Percentiles rank a stretch among this genome's conserved stretches.
Conservation (phyloP, 805 yeast species). For the Sugiyamaella americana region DNA sequence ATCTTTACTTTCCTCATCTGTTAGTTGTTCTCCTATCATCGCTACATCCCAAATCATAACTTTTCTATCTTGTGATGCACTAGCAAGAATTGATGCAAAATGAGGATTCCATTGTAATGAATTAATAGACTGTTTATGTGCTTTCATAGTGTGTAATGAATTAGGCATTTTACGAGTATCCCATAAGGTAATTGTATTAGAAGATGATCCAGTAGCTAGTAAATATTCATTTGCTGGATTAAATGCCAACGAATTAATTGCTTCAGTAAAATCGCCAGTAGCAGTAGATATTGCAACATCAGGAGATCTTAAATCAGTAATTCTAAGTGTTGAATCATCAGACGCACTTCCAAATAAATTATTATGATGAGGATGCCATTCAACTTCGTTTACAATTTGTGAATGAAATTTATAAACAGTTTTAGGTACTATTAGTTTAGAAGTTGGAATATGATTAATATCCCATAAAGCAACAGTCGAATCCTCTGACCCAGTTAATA, state of each 20-base stretch:
- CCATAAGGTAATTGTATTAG: conserved; percentile 53
- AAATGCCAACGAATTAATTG: conserved; percentile 54
- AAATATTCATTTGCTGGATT: conserved; percentile 51
- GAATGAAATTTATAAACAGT: conserved; percentile 31
- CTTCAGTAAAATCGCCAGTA: conserved; percentile 19
- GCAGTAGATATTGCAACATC: not conserved
- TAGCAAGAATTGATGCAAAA: conserved; percentile 48
- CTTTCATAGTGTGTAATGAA: conserved; percentile 28
- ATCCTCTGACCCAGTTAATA: conserved; percentile 53
- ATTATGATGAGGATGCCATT: conserved; percentile 62
- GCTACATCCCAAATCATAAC: conserved; percentile 59
- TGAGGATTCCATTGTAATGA: conserved; percentile 69
- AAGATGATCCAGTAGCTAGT: conserved; percentile 61
- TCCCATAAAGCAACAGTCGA: conserved; percentile 68
- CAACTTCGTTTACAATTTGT: conserved; percentile 61
- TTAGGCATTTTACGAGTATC: conserved; percentile 49
- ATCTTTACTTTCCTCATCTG: conserved; percentile 11
- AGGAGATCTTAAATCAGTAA: conserved; percentile 49
- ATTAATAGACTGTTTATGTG: conserved; percentile 54
- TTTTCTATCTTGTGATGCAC: conserved; percentile 54
- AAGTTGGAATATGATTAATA: conserved; percentile 38
- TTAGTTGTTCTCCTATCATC: conserved; percentile 16
- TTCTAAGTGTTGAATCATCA: conserved; percentile 48
- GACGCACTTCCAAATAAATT: conserved; percentile 59
- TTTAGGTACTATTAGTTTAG: conserved; percentile 23